Percentiles rank a stretch among this genome's conserved stretches.
Conservation (phyloP, 345 rosid genomes). For the Eutrema heterophyllum region DNA sequence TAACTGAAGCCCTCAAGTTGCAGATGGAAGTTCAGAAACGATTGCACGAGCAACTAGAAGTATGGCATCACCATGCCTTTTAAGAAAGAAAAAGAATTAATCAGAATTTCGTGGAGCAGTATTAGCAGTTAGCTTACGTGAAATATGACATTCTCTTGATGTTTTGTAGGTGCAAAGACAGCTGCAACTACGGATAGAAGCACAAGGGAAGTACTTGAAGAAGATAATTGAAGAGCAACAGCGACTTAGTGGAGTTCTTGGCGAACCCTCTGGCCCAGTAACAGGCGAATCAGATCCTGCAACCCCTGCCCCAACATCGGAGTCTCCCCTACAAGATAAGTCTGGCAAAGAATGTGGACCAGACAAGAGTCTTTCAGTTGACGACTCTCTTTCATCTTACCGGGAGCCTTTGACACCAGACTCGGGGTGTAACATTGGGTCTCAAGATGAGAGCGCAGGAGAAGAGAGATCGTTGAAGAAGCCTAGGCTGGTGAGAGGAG, state of each 20-base stretch:
- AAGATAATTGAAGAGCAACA: slow-evolving; percentile 99
- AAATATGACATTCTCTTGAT: slow-evolving; percentile 9
- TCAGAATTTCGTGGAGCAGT: not conserved
- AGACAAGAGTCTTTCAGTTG: slow-evolving; percentile 74
- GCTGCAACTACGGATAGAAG: slow-evolving; percentile 94
- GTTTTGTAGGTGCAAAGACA: slow-evolving; percentile 85
- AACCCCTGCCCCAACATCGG: slow-evolving; percentile 85
- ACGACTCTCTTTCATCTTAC: slow-evolving; percentile 79
- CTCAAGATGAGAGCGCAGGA: slow-evolving; percentile 55
- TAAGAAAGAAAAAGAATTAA: not conserved
- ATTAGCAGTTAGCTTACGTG: not conserved
- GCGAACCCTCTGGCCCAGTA: slow-evolving; percentile 54
- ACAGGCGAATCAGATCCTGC: slow-evolving; percentile 77
- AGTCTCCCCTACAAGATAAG: slow-evolving; percentile 68
- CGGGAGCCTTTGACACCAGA: slow-evolving; percentile 88
- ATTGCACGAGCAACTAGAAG: slow-evolving; percentile 95
- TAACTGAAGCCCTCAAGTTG: slow-evolving; percentile 98
- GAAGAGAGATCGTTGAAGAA: slow-evolving; percentile 65
- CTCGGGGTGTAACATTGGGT: slow-evolving; percentile 58
- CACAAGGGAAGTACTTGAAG: slow-evolving; percentile 94
- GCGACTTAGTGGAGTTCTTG: slow-evolving; percentile 65
- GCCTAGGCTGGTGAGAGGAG: slow-evolving; percentile 47
- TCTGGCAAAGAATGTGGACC: slow-evolving; percentile 53
- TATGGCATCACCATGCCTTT: slow-evolving; percentile 39
- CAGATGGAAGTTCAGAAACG: slow-evolving; percentile 99